Percentiles rank a stretch among this genome's conserved stretches.
Evolutionary conservation across 441 rosid genomes (phyloP).

Genomic region (Rhodomyrtus psidioides): DNA sequence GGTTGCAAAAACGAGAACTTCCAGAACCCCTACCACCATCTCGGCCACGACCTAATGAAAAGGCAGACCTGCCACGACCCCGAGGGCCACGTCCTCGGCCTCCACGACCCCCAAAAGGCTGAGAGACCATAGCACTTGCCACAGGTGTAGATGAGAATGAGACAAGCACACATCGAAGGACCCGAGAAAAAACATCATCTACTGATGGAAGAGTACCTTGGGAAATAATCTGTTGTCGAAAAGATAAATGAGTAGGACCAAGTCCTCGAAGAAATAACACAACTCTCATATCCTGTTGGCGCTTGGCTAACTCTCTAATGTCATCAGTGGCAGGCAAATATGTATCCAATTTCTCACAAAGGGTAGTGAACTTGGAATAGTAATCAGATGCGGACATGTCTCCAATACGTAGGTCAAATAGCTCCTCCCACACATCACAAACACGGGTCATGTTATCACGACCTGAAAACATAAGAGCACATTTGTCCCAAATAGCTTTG

Average conservation of each 20-base stretch:
- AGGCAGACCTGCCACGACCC: too few species aligned
- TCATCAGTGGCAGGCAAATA: too few species aligned
- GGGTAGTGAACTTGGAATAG: too few species aligned
- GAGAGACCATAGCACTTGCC: background rate
- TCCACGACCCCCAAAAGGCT: background rate
- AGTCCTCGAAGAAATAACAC: background rate
- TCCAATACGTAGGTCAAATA: too few species aligned
- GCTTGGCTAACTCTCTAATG: background rate
- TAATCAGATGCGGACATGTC: too few species aligned
- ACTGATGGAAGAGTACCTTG: background rate
- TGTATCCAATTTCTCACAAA: background rate
- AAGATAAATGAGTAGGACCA: background rate
- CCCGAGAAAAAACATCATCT: background rate
- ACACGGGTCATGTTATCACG: too few species aligned
- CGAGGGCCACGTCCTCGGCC: background rate
- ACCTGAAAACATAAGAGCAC: too few species aligned
- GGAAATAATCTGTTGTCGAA: rapidly evolving
- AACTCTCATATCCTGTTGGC: background rate
- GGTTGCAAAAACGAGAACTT: background rate
- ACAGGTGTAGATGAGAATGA: background rate
- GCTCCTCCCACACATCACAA: too few species aligned
- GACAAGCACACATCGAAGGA: background rate
- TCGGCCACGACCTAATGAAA: rapidly evolving
- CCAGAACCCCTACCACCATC: background rate
- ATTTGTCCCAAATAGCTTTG: too few species aligned